Evolutionary conservation across 176 grass and related monocot species (phyloP).

Genomic region (bread wheat (Triticum aestivum)): IWGSC_CS_RefSeq_v2.1 NC_057794.1:528433065-528433564

Average conservation of each 20-base stretch:
- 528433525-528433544: not conserved
- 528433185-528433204: not conserved
- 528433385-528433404: not conserved
- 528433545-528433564: not conserved
- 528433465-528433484: slow-evolving; percentile 18
- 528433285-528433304: not conserved
- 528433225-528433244: not conserved
- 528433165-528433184: not conserved
- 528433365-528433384: not conserved
- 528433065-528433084: not conserved
- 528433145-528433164: not conserved
- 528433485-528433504: not conserved
- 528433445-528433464: not conserved
- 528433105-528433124: not conserved
- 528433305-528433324: not conserved
- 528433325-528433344: not conserved
- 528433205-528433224: not conserved
- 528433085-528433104: not conserved
- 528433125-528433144: not conserved
- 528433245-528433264: not conserved
- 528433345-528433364: not conserved
- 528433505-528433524: not conserved
- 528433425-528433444: not conserved
- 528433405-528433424: slow-evolving; percentile 19
- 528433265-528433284: slow-evolving; percentile 3